phyloP scores from a whole-genome alignment of 768 basidiomycete genomes.

The Tricholoma matsutake region DNA sequence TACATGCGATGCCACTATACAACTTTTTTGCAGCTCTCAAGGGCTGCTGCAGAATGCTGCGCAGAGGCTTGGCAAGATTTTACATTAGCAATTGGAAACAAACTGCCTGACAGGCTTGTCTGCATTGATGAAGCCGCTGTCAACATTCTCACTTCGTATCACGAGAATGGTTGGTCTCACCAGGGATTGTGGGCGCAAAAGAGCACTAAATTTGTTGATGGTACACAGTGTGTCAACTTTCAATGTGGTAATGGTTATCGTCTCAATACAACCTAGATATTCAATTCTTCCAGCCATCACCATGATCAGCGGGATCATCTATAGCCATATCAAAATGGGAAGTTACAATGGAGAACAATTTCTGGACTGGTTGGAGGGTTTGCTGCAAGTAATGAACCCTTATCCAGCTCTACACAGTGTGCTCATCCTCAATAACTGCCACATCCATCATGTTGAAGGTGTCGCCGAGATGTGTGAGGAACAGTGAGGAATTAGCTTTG shows the following conservation, averaged over 20 bases:
- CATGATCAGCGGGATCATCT: background rate
- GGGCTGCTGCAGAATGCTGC: background rate
- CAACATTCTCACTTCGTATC: background rate
- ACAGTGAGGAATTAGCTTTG: background rate
- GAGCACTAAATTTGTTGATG: background rate
- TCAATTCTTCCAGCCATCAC: background rate
- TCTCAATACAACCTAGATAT: no score
- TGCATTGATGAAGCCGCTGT: background rate
- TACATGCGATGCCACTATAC: no score
- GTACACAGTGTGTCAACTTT: background rate
- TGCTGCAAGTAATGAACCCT: background rate
- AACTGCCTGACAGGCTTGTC: background rate
- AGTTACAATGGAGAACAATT: background rate
- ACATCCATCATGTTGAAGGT: no score
- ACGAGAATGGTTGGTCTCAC: background rate
- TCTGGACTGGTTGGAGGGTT: background rate
- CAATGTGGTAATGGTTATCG: no score
- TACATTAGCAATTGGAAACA: background rate
- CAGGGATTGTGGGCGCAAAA: background rate
- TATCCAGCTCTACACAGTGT: background rate
- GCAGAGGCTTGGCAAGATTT: background rate
- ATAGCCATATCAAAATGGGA: background rate
- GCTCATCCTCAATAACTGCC: background rate
- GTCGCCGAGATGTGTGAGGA: background rate
- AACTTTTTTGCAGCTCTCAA: no score